Percentiles rank a stretch among this genome's conserved stretches.
These are phyloP conservation scores for Quillaja saponaria DNA, from an alignment of 306 rosid genomes.

Conservation along the genomic window DNA sequence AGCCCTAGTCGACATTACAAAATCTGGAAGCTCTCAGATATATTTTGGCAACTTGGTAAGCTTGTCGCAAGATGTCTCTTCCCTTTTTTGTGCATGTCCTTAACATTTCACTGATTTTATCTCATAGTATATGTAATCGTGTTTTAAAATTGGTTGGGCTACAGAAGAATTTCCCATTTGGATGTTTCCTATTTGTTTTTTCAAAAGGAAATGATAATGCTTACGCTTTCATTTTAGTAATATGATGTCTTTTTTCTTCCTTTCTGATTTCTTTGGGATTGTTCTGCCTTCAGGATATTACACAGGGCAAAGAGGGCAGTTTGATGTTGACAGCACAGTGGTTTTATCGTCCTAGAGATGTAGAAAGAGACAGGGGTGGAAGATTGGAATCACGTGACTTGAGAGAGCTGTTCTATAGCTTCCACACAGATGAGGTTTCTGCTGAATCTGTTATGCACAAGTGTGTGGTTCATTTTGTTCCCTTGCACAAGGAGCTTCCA, in stretches of 20 bases:
- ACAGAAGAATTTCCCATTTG: not conserved
- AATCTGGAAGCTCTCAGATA: no score
- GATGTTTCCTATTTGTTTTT: not conserved
- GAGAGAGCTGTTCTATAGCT: conserved; percentile 59
- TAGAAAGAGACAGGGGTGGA: conserved; percentile 55
- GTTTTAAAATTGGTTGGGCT: not conserved
- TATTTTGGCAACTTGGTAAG: no score
- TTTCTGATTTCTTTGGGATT: conserved; percentile 14
- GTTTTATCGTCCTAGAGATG: conserved; percentile 72
- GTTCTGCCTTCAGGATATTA: conserved; percentile 44
- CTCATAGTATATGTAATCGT: not conserved
- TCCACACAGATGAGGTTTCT: conserved; percentile 61
- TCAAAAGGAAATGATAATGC: not conserved
- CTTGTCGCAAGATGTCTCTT: no score
- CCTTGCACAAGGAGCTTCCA: conserved; percentile 58
- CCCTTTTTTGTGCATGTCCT: no score
- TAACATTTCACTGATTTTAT: no score
- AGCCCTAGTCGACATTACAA: no score
- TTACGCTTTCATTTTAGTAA: not conserved
- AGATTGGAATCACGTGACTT: conserved; percentile 57
- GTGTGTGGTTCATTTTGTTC: conserved; percentile 67
- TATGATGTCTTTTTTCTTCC: not conserved
- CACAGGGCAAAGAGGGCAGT: conserved; percentile 43
- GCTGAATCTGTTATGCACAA: conserved; percentile 72
- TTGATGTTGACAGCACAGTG: conserved; percentile 59